These are phyloP conservation scores for Cymbopogon flexuosus DNA, from an alignment of 202 grass and related monocot genomes.

Conservation along the genomic window DNA sequence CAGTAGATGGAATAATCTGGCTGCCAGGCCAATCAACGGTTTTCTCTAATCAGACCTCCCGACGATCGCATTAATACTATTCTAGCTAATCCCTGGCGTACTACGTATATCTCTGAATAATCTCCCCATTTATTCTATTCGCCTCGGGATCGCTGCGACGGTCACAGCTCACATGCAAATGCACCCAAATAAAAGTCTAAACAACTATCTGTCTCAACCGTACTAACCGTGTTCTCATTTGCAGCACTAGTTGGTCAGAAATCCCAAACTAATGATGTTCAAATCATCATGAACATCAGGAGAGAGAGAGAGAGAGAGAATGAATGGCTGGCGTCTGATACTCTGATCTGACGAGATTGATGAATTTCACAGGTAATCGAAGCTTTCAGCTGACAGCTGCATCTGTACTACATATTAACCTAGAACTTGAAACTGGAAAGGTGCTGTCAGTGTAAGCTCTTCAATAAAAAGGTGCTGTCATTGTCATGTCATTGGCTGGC, in stretches of 20 bases:
- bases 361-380: neutral
- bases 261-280: neutral
- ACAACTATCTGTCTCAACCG: slow-evolving; percentile 8
- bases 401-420: too few relatives aligned
- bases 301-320: too few relatives aligned
- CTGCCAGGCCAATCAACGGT: slow-evolving; percentile 18
- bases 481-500: neutral
- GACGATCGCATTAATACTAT: neutral
- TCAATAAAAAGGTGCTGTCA: too few relatives aligned
- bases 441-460: neutral
- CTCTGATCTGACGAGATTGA: neutral
- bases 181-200: neutral
- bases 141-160: slow-evolving; percentile 37
- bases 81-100: slow-evolving; percentile 24
- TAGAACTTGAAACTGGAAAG: neutral
- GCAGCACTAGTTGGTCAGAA: neutral
- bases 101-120: neutral
- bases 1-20: slow-evolving; percentile 31
- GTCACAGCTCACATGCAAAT: slow-evolving; percentile 34
- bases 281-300: too few relatives aligned
- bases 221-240: neutral
- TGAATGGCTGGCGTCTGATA: neutral
- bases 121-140: slow-evolving; percentile 33
- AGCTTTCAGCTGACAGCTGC: neutral
- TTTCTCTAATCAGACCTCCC: slow-evolving; percentile 15